Base-by-base conservation (phyloP, 768 basidiomycete genomes). In the Goffeauzyma gilvescens region DNA sequence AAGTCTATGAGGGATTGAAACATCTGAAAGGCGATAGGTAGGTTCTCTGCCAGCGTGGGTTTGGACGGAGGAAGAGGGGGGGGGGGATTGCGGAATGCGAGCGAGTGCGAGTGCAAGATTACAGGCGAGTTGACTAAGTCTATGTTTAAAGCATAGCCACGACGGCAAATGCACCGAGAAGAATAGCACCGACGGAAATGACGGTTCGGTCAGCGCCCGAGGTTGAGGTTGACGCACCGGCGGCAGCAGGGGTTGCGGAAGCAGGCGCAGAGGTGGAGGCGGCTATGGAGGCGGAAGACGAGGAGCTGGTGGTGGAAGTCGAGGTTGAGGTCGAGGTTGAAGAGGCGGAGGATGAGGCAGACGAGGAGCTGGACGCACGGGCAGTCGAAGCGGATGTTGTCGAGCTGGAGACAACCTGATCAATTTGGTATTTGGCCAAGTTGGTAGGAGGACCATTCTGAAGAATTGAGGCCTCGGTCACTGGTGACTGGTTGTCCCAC, bases 281-380 rank as follows among this genome's bases (percentile, higher is more conserved):
- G 1, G 50, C 38, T n/a, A 46, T 26, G 9, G 51, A 43, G 13
- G 51, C 43, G 12, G 48, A 45, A 3, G 52, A 43, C 9, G 42
- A 33, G 24, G 42, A n/a, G n/a, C n/a, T 28, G 21, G 48, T 17
- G 13, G 41, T 32, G 21, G 24, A 33, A 12, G 44, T 23, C 21
- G 30, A 42, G 22, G 22, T 40, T 13, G 31, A 33, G 12, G 44
- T 39, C 3, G 39, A 24, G 20, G 34, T 45, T 8, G 6, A 7
- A 15, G 23, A 40, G 12, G 38, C 21, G 13, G 33, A 30, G 32
- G 32, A 8, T 12, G 22, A 6, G 18, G 17, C 6, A 8, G 33
- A 25, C 34, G 48, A 28, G 13, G 44, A 17, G 2, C 32, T 14
- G 15, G 35, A 35, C 3, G 32, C 18, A 4, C n/a, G n/a, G n/a